Evolutionary conservation across 495 filamentous ascomycete species (phyloP), one percentile per base, ranked within the genome.

Genomic region (Talaromyces ruber): DNA sequence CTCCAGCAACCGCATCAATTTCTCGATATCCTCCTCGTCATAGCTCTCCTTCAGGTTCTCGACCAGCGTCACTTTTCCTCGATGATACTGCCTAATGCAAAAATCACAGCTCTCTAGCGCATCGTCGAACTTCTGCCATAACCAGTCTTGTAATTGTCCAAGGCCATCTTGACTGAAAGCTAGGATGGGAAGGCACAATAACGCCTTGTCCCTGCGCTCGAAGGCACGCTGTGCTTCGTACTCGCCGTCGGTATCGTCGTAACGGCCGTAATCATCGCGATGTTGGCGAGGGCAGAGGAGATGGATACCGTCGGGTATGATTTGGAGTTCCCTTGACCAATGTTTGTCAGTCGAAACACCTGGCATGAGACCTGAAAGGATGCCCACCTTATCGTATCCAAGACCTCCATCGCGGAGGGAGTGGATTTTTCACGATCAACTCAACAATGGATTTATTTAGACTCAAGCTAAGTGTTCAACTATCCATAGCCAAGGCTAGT

Each of bases 71-170:
- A 81, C 79, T 68, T 87, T 86, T 21, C 82, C 82, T 53, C 83
- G 87, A 74, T 97, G 90, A 75, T 92, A 97, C 45, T 86, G 83
- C 39, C 84, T 83, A 62, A 92, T 86, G 70, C 93, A 97, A 45
- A 84, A 77, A 65, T 95, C 88, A 74, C 93, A 97, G 37, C 75
- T 82, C 28, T 75, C 82, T 39, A 97, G 76, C 25, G 83, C 73
- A 2, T 73, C 70, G 53, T 83, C 76, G 34, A 88, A 65, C 30
- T 74, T 77, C n/a, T 69, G 64, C 64, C 75, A 79, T 51, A 93
- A 82, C 70, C 85, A 84, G 50, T 74, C 69, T 56, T 86, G 80
- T 66, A 86, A 79, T 32, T 78, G 72, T 32, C 79, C 81, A 0
- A 86, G 84, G 51, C 85, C 82, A 12, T 87, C 83, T 39, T 81